phyloP scores from a whole-genome alignment of 2,329 filamentous ascomycete species.

The Stagonosporopsis vannaccii region DNA sequence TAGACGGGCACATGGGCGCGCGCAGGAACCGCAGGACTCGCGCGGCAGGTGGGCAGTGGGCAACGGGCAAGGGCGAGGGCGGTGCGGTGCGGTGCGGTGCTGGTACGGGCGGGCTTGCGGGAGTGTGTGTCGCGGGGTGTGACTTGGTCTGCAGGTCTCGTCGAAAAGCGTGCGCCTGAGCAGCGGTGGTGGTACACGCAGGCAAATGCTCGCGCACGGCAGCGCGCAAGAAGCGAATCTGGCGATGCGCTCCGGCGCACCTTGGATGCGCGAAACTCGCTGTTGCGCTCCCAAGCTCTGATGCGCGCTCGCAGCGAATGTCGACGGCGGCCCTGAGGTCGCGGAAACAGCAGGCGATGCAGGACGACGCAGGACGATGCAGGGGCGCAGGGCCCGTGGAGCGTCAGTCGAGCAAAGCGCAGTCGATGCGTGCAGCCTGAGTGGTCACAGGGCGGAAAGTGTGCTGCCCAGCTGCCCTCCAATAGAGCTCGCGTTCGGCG shows the following conservation, averaged over 20 bases:
- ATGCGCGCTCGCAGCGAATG: conserved; percentile 10
- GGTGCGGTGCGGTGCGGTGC: conserved; percentile 6
- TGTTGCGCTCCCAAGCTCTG: conserved; percentile 10
- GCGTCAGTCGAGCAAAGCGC: conserved; percentile 25
- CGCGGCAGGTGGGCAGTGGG: conserved; percentile 21
- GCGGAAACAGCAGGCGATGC: conserved; percentile 21
- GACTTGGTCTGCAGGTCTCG: conserved; percentile 31
- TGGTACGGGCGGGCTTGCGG: conserved; percentile 2
- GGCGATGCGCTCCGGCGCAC: conserved; percentile 26
- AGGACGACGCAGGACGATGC: conserved; percentile 17
- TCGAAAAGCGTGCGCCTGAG: conserved; percentile 19
- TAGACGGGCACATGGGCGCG: conserved; percentile 49
- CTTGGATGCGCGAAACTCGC: conserved; percentile 3
- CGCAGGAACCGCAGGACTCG: conserved; percentile 36
- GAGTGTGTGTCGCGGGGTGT: conserved; percentile 21
- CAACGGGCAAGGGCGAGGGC: not conserved
- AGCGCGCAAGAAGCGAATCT: conserved; percentile 21
- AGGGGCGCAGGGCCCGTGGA: conserved; percentile 26
- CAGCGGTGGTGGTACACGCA: conserved; percentile 26
- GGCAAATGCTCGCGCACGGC: conserved; percentile 15
- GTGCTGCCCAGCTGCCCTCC: conserved; percentile 13
- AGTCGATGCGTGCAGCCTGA: conserved; percentile 31
- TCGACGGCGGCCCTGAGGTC: conserved; percentile 5
- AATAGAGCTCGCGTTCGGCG: conserved; percentile 26
- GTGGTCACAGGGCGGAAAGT: conserved; percentile 36